Conservation (phyloP, 169 alveolate genomes). For the Eimeria tenella region DNA sequence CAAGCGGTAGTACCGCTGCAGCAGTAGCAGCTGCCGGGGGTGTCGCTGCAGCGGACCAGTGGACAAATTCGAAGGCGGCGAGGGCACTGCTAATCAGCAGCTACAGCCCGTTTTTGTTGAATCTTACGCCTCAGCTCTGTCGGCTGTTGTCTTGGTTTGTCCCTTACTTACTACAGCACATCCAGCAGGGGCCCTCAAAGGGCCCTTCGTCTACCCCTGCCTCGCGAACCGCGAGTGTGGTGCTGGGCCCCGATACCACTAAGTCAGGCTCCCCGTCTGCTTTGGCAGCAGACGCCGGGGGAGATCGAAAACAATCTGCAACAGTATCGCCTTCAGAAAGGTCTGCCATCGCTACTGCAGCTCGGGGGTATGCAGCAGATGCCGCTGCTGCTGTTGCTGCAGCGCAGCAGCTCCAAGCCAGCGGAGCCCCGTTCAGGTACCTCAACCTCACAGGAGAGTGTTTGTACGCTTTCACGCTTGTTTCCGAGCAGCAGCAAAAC, state of each 20-base stretch:
- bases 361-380: conserved; percentile 50
- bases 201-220: conserved; percentile 12
- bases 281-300: neutral
- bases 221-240: conserved; percentile 17
- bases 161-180: conserved; percentile 86
- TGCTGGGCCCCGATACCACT: too few relatives aligned
- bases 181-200: conserved; percentile 47
- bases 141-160: conserved; percentile 87
- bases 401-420: conserved; percentile 63
- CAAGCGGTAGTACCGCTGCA: neutral
- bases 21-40: conserved; percentile 59
- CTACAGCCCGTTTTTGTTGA: conserved; percentile 85
- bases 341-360: conserved; percentile 35
- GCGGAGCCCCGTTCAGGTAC: conserved; percentile 75
- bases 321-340: neutral
- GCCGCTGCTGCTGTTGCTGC: conserved; percentile 66
- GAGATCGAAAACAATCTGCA: neutral
- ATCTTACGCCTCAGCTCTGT: conserved; percentile 90
- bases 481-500: conserved; percentile 63
- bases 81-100: conserved; percentile 85
- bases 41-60: conserved; percentile 74
- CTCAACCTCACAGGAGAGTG: conserved; percentile 70
- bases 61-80: conserved; percentile 84
- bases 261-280: neutral
- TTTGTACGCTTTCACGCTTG: conserved; percentile 75